Evolutionary conservation across 1,284 basidiomycete species (phyloP), one percentile per base, ranked within the genome.

Genomic region (Sporisorium graminicola): DNA sequence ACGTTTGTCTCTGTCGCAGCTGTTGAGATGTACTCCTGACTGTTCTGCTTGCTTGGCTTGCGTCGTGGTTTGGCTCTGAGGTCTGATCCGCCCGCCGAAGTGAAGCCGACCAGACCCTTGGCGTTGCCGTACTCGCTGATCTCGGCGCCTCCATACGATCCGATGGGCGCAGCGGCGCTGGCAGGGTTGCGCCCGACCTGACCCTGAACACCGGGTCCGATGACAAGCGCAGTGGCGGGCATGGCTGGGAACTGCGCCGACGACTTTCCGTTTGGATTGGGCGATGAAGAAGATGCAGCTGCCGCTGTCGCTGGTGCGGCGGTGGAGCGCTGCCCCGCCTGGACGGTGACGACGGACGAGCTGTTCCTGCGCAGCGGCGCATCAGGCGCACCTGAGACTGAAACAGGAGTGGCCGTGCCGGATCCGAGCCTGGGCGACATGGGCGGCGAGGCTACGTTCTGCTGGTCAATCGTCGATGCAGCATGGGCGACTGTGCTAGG

Each of bases 201-300:
- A 7, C 82, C 82, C 60, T 83, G 82, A 12, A 83, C 78, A 44
- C 82, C 82, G 0, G 82, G 81, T 13, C 82, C 82, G 40, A 83
- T 82, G 53, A 82, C 78, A 3, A 82, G 74, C 4, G 82, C 82
- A 0, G 79, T 74, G 6, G 66, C n/a, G 1, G 81, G 82, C 78
- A 83, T 79, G 1, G 64, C 29, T n/a, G 60, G 49, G 42, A 65
- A 67, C 26, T 64, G 65, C 20, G 64, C 46, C 1, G 58, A 47
- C 26, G 65, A 65, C 51, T 52, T 65, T 20, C 47, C 65, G 31
- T 69, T 66, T 27, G 70, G 60, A 26, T 70, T 63, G 5, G 74
- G 59, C 8, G 74, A 69, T 4, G 70, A 43, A 5, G 69, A 62
- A 2, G 47, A 27, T 9, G 59, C 59, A 4, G 70, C 46, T 13